These are phyloP conservation scores for Colletotrichum lini DNA, from an alignment of 2,329 filamentous ascomycete genomes.

Conservation along the genomic window DNA sequence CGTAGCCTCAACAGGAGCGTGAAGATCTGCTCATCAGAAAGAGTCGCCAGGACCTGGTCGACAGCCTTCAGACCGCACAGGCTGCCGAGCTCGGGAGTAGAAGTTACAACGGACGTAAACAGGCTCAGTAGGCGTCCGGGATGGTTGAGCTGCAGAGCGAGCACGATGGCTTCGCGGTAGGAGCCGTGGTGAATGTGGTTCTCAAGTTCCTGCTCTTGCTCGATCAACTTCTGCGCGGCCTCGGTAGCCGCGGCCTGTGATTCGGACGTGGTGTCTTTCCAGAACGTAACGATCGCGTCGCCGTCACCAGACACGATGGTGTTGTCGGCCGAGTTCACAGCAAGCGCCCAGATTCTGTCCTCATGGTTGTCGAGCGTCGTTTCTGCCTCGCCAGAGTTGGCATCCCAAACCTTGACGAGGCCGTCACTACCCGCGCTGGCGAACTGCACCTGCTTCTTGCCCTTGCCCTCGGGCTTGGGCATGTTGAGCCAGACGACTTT, in stretches of 20 bases:
- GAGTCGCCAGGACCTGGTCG: constrained; percentile 83
- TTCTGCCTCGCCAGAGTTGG: constrained; percentile 85
- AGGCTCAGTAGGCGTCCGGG: constrained; percentile 87
- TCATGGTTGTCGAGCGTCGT: constrained; percentile 97
- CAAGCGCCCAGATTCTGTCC: constrained; percentile 93
- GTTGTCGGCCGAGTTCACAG: constrained; percentile 77
- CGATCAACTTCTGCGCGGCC: constrained; percentile 83
- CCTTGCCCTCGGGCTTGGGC: constrained; percentile 62
- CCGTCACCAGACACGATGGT: constrained; percentile 91
- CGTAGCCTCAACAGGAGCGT: constrained; percentile 84
- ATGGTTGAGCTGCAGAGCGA: constrained; percentile 95
- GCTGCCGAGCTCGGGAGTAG: constrained; percentile 72
- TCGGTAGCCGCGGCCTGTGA: constrained; percentile 82
- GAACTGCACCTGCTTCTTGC: constrained; percentile 77
- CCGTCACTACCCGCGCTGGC: constrained; percentile 94
- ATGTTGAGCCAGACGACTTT: constrained; percentile 90
- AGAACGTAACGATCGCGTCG: constrained; percentile 94
- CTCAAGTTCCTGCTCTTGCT: constrained; percentile 94
- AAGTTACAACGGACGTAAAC: constrained; percentile 84
- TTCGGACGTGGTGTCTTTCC: constrained; percentile 89
- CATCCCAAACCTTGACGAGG: constrained; percentile 96
- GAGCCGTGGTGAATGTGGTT: constrained; percentile 92
- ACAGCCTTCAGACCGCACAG: constrained; percentile 78
- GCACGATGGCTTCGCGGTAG: constrained; percentile 92
- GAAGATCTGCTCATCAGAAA: constrained; percentile 90